Evolutionary conservation across 2,329 filamentous ascomycete species (phyloP), one percentile per base, ranked within the genome.

Genomic region (Aureobasidium lini): DNA sequence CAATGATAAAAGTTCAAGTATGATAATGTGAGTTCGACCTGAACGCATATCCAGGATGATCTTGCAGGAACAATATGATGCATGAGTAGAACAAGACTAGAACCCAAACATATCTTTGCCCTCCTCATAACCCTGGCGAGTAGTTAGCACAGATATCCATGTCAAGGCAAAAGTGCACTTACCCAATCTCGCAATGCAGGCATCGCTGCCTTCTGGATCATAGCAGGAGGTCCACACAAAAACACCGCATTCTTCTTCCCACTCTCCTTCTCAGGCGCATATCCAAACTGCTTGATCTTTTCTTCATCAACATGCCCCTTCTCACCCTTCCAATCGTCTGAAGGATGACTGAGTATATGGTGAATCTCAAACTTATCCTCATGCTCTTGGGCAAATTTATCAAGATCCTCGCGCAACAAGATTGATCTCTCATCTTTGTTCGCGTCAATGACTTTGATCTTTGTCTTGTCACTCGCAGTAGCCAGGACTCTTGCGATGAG

Each of bases 191-290:
- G 75, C 67, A 82, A 63, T 2, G 72, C 78, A 15, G 78, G 79
- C 65, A 81, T 63, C 1, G 73, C 79, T n/a, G 75, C 76, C 64
- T 78, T 79, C 65, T 78, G 73, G 53, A 82, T 80, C 76, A 81
- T 76, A 1, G 70, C 69, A 5, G 77, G 77, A 39, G 77, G 78
- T 0, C 80, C 78, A 64, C 78, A 82, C 39, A 81, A 64, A 34
- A 82, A 76, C 4, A 74, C 74, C 1, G 75, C 75, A 28, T 67
- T 75, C 37, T 46, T 50, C 56, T 59, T 50, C 3, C 56, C 36
- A 13, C 54, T 56, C 3, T 69, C 69, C 39, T 77, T 68, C 0
- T 61, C 68, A 0, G 79, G 78, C 46, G 67, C 61, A 64, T 79
- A 81, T 32, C 77, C 62, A 49, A 66, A 67, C 53, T 73, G 62